Conservation (phyloP, 1,284 basidiomycete genomes). For the Mycosarcoma mackinlayi region DNA sequence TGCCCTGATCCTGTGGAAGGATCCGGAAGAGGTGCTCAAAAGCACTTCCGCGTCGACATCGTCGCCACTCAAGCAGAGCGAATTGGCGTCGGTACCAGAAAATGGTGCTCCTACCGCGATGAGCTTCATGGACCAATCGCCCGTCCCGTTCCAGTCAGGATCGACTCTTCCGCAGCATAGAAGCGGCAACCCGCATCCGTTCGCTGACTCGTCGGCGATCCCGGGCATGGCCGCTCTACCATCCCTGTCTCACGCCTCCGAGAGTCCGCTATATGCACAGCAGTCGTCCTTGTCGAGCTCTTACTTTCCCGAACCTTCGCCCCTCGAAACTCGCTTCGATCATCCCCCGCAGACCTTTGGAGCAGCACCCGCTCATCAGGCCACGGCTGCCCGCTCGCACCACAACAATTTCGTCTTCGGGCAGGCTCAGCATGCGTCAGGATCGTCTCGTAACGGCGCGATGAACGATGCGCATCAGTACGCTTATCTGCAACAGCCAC, state of each 20-base stretch:
- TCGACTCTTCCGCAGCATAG: not conserved
- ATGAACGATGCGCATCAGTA: constrained; percentile 5
- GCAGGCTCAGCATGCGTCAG: not conserved
- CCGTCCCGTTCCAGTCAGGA: constrained; percentile 33
- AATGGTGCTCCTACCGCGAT: not conserved
- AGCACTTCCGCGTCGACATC: constrained; percentile 11
- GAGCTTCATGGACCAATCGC: constrained; percentile 35
- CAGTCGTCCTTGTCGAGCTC: constrained; percentile 47
- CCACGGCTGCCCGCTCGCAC: constrained; percentile 8
- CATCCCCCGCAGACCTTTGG: not conserved
- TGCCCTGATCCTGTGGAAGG: constrained; percentile 45
- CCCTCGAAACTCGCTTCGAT: constrained; percentile 12
- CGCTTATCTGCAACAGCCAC: constrained; percentile 1
- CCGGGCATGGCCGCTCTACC: constrained; percentile 27
- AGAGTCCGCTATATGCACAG: constrained; percentile 46
- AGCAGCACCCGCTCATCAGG: not conserved
- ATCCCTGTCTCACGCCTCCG: constrained; percentile 10
- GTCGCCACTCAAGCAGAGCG: constrained; percentile 25
- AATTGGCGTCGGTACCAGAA: constrained; percentile 12
- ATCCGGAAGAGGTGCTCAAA: constrained; percentile 44
- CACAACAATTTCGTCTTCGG: constrained; percentile 1
- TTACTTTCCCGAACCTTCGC: constrained; percentile 39
- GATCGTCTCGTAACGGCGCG: not conserved
- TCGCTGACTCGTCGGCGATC: not conserved
- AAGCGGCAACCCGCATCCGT: not conserved